Conservation (phyloP, 2,329 filamentous ascomycete species). For the Fusarium graminum region DNA sequence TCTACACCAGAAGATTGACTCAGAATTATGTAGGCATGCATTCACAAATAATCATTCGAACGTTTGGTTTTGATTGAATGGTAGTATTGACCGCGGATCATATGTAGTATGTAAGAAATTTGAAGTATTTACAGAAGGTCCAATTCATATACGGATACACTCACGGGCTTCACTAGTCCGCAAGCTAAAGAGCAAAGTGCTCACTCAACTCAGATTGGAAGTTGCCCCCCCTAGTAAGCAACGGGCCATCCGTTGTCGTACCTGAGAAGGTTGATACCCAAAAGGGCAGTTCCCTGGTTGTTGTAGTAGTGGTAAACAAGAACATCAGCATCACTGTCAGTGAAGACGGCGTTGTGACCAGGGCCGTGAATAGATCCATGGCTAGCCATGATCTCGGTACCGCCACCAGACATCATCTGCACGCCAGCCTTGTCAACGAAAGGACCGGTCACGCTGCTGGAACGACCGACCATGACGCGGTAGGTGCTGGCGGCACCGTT, state of each 20-base stretch:
- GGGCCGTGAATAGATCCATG: slow-evolving; percentile 51
- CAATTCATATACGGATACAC: slow-evolving; percentile 16
- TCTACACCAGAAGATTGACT: no score
- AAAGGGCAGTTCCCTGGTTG: slow-evolving; percentile 40
- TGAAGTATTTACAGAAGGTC: slow-evolving; percentile 17
- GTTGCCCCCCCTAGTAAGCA: slow-evolving; percentile 40
- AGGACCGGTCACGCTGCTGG: slow-evolving; percentile 48
- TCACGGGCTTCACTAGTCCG: background rate
- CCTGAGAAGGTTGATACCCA: slow-evolving; percentile 51
- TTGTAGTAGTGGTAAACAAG: slow-evolving; percentile 52
- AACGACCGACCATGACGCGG: slow-evolving; percentile 52
- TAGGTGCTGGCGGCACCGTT: slow-evolving; percentile 50
- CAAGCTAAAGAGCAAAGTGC: background rate
- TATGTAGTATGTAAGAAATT: background rate
- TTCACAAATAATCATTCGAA: no score
- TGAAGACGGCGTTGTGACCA: slow-evolving; percentile 51
- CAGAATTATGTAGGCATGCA: no score
- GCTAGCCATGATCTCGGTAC: slow-evolving; percentile 49
- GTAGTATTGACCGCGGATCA: background rate
- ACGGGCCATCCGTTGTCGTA: slow-evolving; percentile 52
- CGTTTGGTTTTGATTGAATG: background rate
- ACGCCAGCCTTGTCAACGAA: slow-evolving; percentile 47
- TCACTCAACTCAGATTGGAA: background rate
- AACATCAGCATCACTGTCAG: slow-evolving; percentile 51
- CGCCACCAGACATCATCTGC: slow-evolving; percentile 49